These are phyloP conservation scores for Boechera stricta DNA, from an alignment of 345 rosid species.

Conservation along the genomic window DNA sequence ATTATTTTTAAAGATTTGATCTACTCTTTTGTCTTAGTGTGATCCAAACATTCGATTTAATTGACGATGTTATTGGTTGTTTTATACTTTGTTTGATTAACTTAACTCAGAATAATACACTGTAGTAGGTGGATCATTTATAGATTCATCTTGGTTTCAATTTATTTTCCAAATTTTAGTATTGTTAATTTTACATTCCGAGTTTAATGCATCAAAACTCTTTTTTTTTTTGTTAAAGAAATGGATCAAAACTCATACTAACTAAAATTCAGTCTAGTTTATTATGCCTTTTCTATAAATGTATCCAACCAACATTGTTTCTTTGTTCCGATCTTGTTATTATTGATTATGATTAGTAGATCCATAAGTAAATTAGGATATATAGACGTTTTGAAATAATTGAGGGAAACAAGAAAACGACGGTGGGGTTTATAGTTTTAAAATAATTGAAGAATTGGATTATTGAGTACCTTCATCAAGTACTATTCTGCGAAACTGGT, in stretches of 20 bases:
- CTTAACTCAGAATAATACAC: slow-evolving; percentile 32
- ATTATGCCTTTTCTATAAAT: background rate
- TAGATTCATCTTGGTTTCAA: slow-evolving; percentile 18
- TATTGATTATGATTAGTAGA: slow-evolving; percentile 18
- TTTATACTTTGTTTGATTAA: slow-evolving; percentile 32
- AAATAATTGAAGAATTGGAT: slow-evolving; percentile 36
- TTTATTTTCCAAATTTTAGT: background rate
- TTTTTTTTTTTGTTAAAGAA: too few relatives aligned
- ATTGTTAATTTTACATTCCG: background rate
- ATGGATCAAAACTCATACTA: slow-evolving; percentile 1
- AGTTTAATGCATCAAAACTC: background rate
- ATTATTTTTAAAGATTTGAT: background rate
- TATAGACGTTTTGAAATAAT: slow-evolving; percentile 43
- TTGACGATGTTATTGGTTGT: slow-evolving; percentile 31
- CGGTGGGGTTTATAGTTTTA: slow-evolving; percentile 36
- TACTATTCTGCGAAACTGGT: slow-evolving; percentile 34
- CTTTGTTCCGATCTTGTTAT: background rate
- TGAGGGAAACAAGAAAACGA: slow-evolving; percentile 45
- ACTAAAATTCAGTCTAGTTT: too few relatives aligned
- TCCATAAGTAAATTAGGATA: background rate
- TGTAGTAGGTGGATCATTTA: slow-evolving; percentile 36
- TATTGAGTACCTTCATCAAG: slow-evolving; percentile 38
- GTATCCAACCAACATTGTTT: slow-evolving; percentile 5
- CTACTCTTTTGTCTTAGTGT: slow-evolving; percentile 36
- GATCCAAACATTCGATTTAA: slow-evolving; percentile 23